Conservation (phyloP, 306 rosid genomes). For the Pyrus communis region DNA sequence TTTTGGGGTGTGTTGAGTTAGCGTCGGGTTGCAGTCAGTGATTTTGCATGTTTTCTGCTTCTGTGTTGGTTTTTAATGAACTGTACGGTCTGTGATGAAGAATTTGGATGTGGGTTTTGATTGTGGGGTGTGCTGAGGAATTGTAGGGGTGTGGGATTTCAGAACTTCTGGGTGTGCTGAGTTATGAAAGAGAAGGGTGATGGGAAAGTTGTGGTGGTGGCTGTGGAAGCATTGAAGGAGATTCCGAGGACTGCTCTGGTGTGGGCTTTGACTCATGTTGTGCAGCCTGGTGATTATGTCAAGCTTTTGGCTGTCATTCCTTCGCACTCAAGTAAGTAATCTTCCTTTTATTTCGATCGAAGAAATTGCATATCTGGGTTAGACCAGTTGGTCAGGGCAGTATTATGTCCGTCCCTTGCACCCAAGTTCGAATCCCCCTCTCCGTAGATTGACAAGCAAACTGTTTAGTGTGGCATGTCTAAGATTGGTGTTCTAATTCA, state of each 20-base stretch:
- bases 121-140: conserved; percentile 12
- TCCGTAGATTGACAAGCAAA: neutral
- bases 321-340: conserved; percentile 44
- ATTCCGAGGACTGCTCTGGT: conserved; percentile 66
- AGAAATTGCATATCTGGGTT: neutral
- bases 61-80: conserved; percentile 1
- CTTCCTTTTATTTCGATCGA: neutral
- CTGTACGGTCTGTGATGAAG: neutral
- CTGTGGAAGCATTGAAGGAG: conserved; percentile 74
- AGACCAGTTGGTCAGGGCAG: neutral
- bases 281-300: conserved; percentile 86
- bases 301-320: conserved; percentile 78
- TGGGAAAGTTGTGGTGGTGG: conserved; percentile 82
- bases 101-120: conserved; percentile 27
- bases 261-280: conserved; percentile 98
- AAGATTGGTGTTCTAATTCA: neutral
- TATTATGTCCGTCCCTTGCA: neutral
- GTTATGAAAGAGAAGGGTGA: conserved; percentile 46
- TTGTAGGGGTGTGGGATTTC: neutral
- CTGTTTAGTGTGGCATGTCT: neutral
- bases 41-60: conserved; percentile 30
- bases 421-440: neutral
- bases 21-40: conserved; percentile 2
- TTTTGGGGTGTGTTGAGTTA: conserved; percentile 11
- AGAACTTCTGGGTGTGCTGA: neutral